Evolutionary conservation across 352 stramenopile species (phyloP).

Genomic region (Phytopythium montanum): DNA sequence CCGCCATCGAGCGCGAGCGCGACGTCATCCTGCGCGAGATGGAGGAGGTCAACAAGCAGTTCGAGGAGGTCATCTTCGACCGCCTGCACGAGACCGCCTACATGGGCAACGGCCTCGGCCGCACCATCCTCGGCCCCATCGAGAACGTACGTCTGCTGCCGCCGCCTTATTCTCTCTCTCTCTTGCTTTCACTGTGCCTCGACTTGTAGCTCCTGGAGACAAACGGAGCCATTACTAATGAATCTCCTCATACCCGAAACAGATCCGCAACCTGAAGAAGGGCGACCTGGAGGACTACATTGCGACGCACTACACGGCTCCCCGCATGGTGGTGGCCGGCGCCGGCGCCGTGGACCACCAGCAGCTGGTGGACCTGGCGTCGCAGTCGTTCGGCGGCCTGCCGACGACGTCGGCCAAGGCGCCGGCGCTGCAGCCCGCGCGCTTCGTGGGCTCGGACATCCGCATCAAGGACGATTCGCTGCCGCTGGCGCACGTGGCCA

Average conservation of each 20-base stretch:
- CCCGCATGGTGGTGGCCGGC: constrained; percentile 98
- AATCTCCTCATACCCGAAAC: constrained; percentile 8
- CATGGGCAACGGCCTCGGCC: constrained; percentile 95
- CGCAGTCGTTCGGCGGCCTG: constrained; percentile 96
- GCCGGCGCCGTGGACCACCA: constrained; percentile 97
- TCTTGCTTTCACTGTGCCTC: not conserved
- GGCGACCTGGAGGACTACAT: constrained; percentile 97
- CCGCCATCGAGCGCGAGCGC: constrained; percentile 96
- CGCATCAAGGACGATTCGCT: constrained; percentile 89
- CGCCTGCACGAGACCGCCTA: constrained; percentile 99
- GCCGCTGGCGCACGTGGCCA: constrained; percentile 92
- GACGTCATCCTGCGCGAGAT: constrained; percentile 99
- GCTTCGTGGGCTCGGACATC: constrained; percentile 90
- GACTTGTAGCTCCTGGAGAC: no score
- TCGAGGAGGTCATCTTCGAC: constrained; percentile 99
- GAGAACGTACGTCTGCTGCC: constrained; percentile 96
- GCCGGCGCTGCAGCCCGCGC: constrained; percentile 70
- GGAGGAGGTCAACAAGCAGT: constrained; percentile 98
- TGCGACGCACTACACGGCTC: constrained; percentile 99
- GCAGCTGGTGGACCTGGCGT: constrained; percentile 95
- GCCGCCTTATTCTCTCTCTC: not conserved
- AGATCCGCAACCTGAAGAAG: constrained; percentile 91
- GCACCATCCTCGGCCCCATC: constrained; percentile 98
- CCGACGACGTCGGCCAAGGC: constrained; percentile 72
- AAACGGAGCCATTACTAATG: constrained; percentile 7